Base-by-base conservation (phyloP, 192 early-diverging fungal genomes). In the Dispira parvispora region DNA sequence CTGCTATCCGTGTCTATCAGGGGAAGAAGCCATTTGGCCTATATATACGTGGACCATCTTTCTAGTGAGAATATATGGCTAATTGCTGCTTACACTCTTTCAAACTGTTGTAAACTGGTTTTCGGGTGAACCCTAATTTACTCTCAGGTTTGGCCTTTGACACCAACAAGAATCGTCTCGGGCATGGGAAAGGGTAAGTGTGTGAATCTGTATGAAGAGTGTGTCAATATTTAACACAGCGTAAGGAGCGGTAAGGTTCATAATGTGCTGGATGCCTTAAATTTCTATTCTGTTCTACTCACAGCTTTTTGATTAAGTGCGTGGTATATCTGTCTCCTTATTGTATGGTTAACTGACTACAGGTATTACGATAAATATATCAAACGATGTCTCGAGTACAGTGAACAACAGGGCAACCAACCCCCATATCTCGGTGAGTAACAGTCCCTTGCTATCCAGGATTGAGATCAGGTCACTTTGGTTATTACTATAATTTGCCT, bases 121-220 rank as follows among this genome's bases (percentile, higher is more conserved):
- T 38, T 38, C 32, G 1, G 32, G 6, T 38, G 32, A 6, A 38
- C 6, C 32, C 16, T 50, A 13, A 3, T 26, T 55, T 45, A 45
- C 43, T 9, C 23, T 13, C 44, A 71, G 70, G 70, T 26, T 54
- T 72, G 20, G 71, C 68, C 20, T 73, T 73, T 49, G 71, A 73
- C 61, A 12, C 25, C 26, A 46, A 55, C 46, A 61, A 62, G 26
- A 69, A 63, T 58, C 64, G 71, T 11, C 47, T 73, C 10, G 71
- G 71, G 14, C 71, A 73, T 43, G 71, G 71, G 11, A 73, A 73
- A 70, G 71, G 71, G 67, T 70, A 60, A 60, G 63, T 64, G 20
- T 6, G 32, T 38, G 6, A 4, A 6, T 38, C 32, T 38, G 32
- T 38, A 38, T 4, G 32, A 6, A 6, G 32, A 6, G 32, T 1